Evolutionary conservation across 78 protist species (phyloP), one percentile per base, ranked within the genome.

Genomic region (Tieghemostelium lacteum): DNA sequence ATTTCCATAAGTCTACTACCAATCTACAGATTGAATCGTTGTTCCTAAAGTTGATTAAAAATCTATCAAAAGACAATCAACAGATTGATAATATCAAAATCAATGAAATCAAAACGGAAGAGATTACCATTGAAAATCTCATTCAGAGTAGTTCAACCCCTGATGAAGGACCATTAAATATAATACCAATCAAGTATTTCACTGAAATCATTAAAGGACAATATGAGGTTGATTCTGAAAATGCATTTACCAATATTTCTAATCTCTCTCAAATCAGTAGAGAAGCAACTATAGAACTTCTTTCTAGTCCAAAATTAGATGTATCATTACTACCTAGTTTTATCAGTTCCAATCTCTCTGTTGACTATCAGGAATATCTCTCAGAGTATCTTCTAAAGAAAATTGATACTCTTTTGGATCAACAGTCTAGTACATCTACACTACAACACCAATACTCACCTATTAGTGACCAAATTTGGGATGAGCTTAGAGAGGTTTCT

Each of bases 31-130:
- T 69, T 39, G 78, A 83, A 69, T 83, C 91, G 10, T 37, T 57
- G 19, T 83, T 83, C 31, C 20, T 83, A 54, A 83, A 83, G 37
- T 60, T 83, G 55, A 83, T 83, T 31, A 83, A 83, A 70, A 83
- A 83, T 45, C 63, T 83, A 28, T 83, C 91, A 45, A 70, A 60
- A 40, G 3, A 34, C 1, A 45, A 45, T 45, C 6, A 6, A 6
- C 6, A 10, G 6, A 45, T 45, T 45, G 52, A 45, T 10, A 14
- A 6, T 6, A 10, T 45, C 10, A 45, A 6, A 45, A 45, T 14
- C 6, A 14, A 6, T 14, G 52, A 45, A 45, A 6, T 45, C 6
- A 45, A 6, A 19, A 19, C 7, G 22, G 17, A 66, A 65, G 73
- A 65, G 1, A 16, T 36, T 3, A 55, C 4, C 17, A 36, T 40